Evolutionary conservation across 2,329 filamentous ascomycete genomes (phyloP).

Genomic region (Cordyceps fumosorosea): DNA sequence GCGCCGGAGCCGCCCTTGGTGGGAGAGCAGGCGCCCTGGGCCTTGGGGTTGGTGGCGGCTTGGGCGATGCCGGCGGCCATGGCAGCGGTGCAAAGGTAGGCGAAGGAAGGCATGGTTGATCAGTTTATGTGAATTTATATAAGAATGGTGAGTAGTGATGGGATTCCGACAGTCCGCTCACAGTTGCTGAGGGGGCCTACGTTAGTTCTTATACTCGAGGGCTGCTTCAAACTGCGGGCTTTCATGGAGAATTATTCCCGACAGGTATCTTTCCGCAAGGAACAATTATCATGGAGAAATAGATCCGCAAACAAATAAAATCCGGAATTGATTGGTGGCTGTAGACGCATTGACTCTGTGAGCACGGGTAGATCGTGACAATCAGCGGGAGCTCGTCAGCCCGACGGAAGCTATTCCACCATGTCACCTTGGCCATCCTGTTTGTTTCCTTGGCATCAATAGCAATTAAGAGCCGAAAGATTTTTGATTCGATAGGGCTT

Average conservation of each 20-base stretch:
- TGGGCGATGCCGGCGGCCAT: background rate
- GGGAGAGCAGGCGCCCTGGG: conserved; percentile 18
- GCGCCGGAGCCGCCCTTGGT: conserved; percentile 17
- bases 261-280: too few species aligned
- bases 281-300: background rate
- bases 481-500: too few species aligned
- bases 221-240: background rate
- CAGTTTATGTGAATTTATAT: background rate
- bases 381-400: background rate
- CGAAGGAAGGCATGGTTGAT: background rate
- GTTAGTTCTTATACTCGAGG: background rate
- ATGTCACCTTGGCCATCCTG: too few species aligned
- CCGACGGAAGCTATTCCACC: background rate
- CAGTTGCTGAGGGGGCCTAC: background rate
- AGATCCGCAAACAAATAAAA: background rate
- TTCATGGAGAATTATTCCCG: background rate
- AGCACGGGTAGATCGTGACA: background rate
- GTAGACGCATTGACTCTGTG: background rate
- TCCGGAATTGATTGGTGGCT: background rate
- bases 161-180: background rate
- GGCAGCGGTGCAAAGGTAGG: background rate
- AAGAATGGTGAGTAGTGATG: background rate
- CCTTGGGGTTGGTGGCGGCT: conserved; percentile 12
- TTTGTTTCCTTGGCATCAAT: too few species aligned
- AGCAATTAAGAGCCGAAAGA: too few species aligned